Conservation (phyloP, 768 basidiomycete genomes). For the Termitomyces sp. region DNA sequence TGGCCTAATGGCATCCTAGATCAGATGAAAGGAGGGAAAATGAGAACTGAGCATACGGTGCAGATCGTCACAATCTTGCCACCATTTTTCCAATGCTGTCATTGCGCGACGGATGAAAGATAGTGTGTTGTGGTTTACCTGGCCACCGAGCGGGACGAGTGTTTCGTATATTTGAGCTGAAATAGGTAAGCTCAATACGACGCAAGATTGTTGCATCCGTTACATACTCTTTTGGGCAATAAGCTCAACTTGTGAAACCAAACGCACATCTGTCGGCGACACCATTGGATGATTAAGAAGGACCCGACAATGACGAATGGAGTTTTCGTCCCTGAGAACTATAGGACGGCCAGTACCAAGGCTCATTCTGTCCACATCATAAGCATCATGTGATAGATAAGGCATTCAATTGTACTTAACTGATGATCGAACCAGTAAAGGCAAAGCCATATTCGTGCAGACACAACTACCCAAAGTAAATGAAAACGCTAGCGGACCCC, state of each 20-base stretch:
- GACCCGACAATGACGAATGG: conserved; percentile 78
- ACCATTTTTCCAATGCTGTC: conserved; percentile 86
- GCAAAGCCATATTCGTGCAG: conserved; percentile 90
- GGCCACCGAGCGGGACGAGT: conserved; percentile 77
- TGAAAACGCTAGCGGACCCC: neutral
- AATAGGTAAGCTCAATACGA: neutral
- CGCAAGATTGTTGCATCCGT: neutral
- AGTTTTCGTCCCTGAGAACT: conserved; percentile 83
- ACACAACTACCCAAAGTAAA: conserved; percentile 54
- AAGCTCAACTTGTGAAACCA: conserved; percentile 84
- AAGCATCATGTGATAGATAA: conserved; percentile 2
- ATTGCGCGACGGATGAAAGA: conserved; percentile 86
- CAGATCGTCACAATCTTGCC: conserved; percentile 79
- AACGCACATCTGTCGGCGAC: conserved; percentile 83
- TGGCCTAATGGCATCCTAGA: conserved; percentile 39
- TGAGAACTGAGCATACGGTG: conserved; percentile 48
- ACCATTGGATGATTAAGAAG: conserved; percentile 82
- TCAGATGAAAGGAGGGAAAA: conserved; percentile 4
- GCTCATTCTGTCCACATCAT: conserved; percentile 58
- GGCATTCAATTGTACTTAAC: conserved; percentile 36
- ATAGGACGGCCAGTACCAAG: conserved; percentile 89
- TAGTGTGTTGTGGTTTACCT: conserved; percentile 79
- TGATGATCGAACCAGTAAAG: conserved; percentile 97
- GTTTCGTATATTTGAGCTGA: conserved; percentile 92
- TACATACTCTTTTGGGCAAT: conserved; percentile 83